Percentiles rank a stretch among this genome's conserved stretches.
phyloP scores from a whole-genome alignment of 2,329 filamentous ascomycete genomes.

The Microdochium nivale region DNA sequence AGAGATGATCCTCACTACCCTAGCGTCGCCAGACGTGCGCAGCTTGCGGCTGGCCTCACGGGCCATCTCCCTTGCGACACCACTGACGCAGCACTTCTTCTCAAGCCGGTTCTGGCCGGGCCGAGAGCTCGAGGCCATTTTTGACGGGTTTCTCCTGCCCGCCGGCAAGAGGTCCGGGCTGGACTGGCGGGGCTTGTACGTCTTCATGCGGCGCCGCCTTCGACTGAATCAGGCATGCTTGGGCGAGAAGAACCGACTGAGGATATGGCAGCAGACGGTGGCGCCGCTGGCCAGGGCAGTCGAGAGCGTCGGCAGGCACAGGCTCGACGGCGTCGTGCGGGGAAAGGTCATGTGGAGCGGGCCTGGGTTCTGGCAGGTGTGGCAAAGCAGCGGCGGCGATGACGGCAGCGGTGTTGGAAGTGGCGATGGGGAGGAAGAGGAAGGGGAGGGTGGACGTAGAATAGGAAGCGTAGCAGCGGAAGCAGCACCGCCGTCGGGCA shows the following conservation, averaged over 20 bases:
- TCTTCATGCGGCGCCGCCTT: conserved; percentile 6
- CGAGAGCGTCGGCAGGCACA: conserved; percentile 6
- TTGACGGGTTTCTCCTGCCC: conserved; percentile 12
- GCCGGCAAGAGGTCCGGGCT: conserved; percentile 5
- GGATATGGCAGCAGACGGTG: conserved; percentile 15
- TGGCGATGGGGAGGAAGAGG: background rate
- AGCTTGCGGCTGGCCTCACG: conserved; percentile 13
- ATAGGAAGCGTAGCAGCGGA: background rate
- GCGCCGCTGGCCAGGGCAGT: conserved; percentile 10
- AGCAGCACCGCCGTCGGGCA: no score
- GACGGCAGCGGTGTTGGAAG: background rate
- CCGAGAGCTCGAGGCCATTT: conserved; percentile 11
- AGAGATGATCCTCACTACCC: conserved; percentile 12
- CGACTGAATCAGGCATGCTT: conserved; percentile 9
- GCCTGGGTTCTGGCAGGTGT: background rate
- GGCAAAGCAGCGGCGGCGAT: background rate
- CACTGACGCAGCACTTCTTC: conserved; percentile 14
- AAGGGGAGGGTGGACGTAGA: no score
- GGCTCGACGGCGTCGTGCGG: background rate
- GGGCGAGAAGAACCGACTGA: conserved; percentile 12
- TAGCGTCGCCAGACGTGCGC: conserved; percentile 7
- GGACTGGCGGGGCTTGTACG: conserved; percentile 13
- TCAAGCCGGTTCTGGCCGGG: conserved; percentile 14
- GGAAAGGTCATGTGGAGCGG: background rate
- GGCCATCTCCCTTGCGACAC: conserved; percentile 7